Conservation (phyloP, 2,329 filamentous ascomycete genomes). For the Pyrenophora teres region DNA sequence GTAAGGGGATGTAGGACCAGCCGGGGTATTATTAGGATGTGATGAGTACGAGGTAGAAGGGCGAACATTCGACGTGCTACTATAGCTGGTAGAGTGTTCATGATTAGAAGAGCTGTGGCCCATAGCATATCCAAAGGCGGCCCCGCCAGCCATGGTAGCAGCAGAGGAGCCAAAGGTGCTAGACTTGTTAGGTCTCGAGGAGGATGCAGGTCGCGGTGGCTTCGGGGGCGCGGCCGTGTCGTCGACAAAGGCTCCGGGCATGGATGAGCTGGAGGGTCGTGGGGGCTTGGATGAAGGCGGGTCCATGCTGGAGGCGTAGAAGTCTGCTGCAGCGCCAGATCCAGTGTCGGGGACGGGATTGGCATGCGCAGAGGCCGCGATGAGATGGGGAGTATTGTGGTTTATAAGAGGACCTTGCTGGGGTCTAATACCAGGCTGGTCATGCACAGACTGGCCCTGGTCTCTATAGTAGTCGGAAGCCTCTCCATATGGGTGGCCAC, state of each 20-base stretch:
- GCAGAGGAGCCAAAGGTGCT: slow-evolving; percentile 43
- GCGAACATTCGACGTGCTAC: slow-evolving; percentile 27
- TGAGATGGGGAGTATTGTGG: slow-evolving; percentile 60
- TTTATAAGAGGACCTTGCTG: slow-evolving; percentile 57
- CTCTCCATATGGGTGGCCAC: slow-evolving; percentile 53
- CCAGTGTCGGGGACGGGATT: slow-evolving; percentile 65
- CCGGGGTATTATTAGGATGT: slow-evolving; percentile 27
- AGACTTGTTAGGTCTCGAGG: slow-evolving; percentile 35
- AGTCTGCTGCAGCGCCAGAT: slow-evolving; percentile 62
- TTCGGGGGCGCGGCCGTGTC: slow-evolving; percentile 38
- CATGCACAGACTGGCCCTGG: slow-evolving; percentile 62
- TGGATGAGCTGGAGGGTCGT: slow-evolving; percentile 32
- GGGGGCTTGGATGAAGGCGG: slow-evolving; percentile 42
- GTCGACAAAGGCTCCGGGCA: slow-evolving; percentile 46
- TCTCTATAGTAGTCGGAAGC: slow-evolving; percentile 68
- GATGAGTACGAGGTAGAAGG: slow-evolving; percentile 33
- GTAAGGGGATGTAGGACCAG: slow-evolving; percentile 14
- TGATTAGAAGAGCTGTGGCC: slow-evolving; percentile 41
- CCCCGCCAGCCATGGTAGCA: slow-evolving; percentile 46
- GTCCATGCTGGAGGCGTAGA: slow-evolving; percentile 50
- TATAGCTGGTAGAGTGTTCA: slow-evolving; percentile 32
- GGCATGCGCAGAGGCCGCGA: slow-evolving; percentile 56
- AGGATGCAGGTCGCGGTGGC: slow-evolving; percentile 34
- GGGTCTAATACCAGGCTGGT: slow-evolving; percentile 65
- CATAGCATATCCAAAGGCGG: slow-evolving; percentile 51